Conservation (phyloP, 1,139 yeast genomes). For the Pichia sp. region DNA sequence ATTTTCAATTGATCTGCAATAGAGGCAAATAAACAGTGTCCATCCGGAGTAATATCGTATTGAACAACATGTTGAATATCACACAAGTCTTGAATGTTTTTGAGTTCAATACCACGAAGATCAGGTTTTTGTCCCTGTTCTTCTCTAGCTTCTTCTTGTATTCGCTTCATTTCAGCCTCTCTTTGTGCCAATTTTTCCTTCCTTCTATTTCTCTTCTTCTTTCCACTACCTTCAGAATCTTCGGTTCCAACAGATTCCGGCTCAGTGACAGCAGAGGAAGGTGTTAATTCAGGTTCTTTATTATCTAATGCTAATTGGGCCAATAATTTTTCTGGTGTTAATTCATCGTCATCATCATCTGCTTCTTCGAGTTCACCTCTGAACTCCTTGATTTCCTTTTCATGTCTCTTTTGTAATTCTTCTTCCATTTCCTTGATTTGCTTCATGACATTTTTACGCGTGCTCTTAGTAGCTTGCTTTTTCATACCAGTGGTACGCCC, state of each 20-base stretch:
- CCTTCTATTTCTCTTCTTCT: conserved; percentile 69
- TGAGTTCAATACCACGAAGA: conserved; percentile 67
- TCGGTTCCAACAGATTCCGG: no score
- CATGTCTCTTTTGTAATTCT: conserved; percentile 53
- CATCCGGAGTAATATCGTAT: conserved; percentile 81
- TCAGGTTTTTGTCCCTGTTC: conserved; percentile 73
- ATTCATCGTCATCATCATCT: conserved; percentile 40
- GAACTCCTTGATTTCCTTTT: conserved; percentile 41
- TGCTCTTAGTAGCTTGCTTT: conserved; percentile 81
- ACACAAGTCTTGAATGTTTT: conserved; percentile 56
- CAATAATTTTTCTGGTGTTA: conserved; percentile 64
- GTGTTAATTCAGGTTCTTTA: conserved; percentile 13
- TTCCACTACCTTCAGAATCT: conserved; percentile 23
- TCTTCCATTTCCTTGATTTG: conserved; percentile 61
- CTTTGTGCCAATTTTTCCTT: conserved; percentile 80
- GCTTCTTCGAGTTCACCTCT: conserved; percentile 21
- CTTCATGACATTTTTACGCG: conserved; percentile 54
- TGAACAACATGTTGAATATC: conserved; percentile 46
- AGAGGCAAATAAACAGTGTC: conserved; percentile 90
- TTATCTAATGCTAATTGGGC: conserved; percentile 46
- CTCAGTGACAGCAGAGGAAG: background rate
- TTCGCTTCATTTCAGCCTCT: conserved; percentile 62
- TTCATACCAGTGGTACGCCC: conserved; percentile 71
- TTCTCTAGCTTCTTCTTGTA: conserved; percentile 63
- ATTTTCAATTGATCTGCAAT: conserved; percentile 68